Evolutionary conservation across 805 yeast species (phyloP).

Genomic region (Kodamaea kaohsiungensis): DNA sequence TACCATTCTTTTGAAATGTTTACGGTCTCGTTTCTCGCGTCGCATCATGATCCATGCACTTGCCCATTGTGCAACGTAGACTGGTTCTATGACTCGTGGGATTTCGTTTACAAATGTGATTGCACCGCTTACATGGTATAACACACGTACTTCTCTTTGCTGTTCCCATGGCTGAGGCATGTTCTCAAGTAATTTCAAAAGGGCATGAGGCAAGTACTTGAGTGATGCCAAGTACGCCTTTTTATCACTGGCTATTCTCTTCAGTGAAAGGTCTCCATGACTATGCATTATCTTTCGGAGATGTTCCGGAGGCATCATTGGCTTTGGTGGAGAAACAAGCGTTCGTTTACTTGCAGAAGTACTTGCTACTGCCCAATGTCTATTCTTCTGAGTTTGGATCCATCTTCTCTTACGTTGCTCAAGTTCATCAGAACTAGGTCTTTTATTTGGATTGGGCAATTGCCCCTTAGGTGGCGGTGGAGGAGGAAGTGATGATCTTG

Average conservation of each 20-base stretch:
- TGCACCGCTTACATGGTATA: slow-evolving; percentile 92
- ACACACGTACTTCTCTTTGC: slow-evolving; percentile 77
- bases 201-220: slow-evolving; percentile 95
- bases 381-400: slow-evolving; percentile 60
- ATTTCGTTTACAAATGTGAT: slow-evolving; percentile 91
- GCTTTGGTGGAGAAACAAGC: slow-evolving; percentile 58
- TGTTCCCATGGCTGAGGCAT: slow-evolving; percentile 99
- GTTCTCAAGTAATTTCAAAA: slow-evolving; percentile 82
- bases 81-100: slow-evolving; percentile 90
- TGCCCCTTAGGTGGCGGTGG: slow-evolving; percentile 11
- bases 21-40: slow-evolving; percentile 86
- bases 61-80: slow-evolving; percentile 95
- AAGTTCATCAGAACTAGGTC: slow-evolving; percentile 22
- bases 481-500: slow-evolving; percentile 14
- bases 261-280: slow-evolving; percentile 83
- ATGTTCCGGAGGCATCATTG: slow-evolving; percentile 93
- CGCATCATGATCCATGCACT: slow-evolving; percentile 92
- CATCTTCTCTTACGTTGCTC: slow-evolving; percentile 54
- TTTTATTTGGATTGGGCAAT: slow-evolving; percentile 9
- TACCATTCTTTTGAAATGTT: slow-evolving; percentile 86
- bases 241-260: slow-evolving; percentile 79
- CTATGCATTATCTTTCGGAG: slow-evolving; percentile 78
- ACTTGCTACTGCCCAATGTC: slow-evolving; percentile 37
- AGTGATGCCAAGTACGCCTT: slow-evolving; percentile 86
- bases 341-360: slow-evolving; percentile 37